Evolutionary conservation across 148 eudicot genomes (phyloP).

Genomic region (Fallopia convolvulus): DNA sequence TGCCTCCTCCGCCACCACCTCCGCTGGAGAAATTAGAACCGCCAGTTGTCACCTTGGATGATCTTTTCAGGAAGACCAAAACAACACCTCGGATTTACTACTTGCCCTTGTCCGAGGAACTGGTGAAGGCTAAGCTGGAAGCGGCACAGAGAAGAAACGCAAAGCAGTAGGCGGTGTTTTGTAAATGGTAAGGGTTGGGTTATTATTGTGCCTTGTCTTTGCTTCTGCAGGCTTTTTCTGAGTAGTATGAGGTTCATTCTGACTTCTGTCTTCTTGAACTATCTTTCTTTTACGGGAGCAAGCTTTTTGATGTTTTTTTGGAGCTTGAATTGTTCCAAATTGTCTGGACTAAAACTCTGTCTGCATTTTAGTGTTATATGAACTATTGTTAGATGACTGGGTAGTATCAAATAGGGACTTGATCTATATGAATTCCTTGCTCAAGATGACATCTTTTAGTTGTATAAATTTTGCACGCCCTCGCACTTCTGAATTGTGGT

Average conservation of each 20-base stretch:
- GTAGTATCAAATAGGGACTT: not conserved
- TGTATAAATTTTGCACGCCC: not conserved
- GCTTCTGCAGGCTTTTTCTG: conserved; percentile 1
- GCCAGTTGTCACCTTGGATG: conserved; percentile 84
- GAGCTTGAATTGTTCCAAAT: not conserved
- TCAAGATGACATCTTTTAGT: not conserved
- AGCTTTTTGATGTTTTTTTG: not conserved
- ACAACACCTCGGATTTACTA: conserved; percentile 86
- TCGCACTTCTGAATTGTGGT: not conserved
- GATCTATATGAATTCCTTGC: not conserved
- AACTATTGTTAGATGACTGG: not conserved
- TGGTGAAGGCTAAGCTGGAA: conserved; percentile 54
- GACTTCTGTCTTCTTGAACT: not conserved
- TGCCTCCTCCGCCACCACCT: conserved; percentile 58
- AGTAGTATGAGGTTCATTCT: not conserved
- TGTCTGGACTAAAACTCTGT: not conserved
- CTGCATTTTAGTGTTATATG: not conserved
- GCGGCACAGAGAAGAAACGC: conserved; percentile 31
- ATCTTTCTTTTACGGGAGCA: not conserved
- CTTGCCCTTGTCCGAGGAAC: conserved; percentile 75
- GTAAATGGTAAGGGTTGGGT: not conserved
- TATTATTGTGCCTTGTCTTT: not conserved
- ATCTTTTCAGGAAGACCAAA: conserved; percentile 85
- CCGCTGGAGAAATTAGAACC: conserved; percentile 52
- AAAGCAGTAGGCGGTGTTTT: conserved; percentile 22